Evolutionary conservation across 2,329 filamentous ascomycete species (phyloP).

Genomic region (Penicillium sp.): DNA sequence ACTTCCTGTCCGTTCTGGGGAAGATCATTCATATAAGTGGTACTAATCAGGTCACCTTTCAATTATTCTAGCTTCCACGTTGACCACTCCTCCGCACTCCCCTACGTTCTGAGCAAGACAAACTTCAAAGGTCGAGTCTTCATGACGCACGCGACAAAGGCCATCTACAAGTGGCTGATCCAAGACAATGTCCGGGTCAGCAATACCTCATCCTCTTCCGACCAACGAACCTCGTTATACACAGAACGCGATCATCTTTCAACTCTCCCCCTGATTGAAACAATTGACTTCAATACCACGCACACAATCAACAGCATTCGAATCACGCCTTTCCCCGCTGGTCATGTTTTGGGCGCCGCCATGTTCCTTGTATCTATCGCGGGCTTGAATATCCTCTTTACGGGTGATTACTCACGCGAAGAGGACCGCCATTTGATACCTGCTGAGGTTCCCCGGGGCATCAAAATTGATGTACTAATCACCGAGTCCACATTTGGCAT

Average conservation of each 20-base stretch:
- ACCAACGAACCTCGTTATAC: slow-evolving; percentile 66
- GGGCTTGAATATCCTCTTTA: slow-evolving; percentile 93
- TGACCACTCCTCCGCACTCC: slow-evolving; percentile 96
- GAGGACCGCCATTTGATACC: slow-evolving; percentile 94
- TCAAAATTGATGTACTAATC: slow-evolving; percentile 94
- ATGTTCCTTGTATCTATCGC: slow-evolving; percentile 99
- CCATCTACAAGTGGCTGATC: slow-evolving; percentile 99
- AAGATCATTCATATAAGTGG: slow-evolving; percentile 20
- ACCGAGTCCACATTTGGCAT: slow-evolving; percentile 97
- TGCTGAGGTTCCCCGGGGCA: slow-evolving; percentile 76
- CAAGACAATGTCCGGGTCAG: slow-evolving; percentile 90
- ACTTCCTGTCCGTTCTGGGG: slow-evolving; percentile 34
- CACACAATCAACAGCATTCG: slow-evolving; percentile 95
- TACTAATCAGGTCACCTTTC: slow-evolving; percentile 22
- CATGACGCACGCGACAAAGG: slow-evolving; percentile 99
- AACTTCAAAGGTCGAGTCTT: slow-evolving; percentile 96
- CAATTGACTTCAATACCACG: slow-evolving; percentile 96
- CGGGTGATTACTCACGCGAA: slow-evolving; percentile 93
- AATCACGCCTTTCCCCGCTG: slow-evolving; percentile 93
- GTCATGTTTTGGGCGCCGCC: slow-evolving; percentile 93
- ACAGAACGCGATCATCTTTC: slow-evolving; percentile 92
- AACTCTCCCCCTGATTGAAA: slow-evolving; percentile 90
- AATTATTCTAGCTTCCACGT: slow-evolving; percentile 73
- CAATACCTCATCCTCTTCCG: slow-evolving; percentile 60
- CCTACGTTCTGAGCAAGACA: slow-evolving; percentile 94